Evolutionary conservation across 1,139 yeast species (phyloP).

Genomic region (Candida pseudocylindracea): DNA sequence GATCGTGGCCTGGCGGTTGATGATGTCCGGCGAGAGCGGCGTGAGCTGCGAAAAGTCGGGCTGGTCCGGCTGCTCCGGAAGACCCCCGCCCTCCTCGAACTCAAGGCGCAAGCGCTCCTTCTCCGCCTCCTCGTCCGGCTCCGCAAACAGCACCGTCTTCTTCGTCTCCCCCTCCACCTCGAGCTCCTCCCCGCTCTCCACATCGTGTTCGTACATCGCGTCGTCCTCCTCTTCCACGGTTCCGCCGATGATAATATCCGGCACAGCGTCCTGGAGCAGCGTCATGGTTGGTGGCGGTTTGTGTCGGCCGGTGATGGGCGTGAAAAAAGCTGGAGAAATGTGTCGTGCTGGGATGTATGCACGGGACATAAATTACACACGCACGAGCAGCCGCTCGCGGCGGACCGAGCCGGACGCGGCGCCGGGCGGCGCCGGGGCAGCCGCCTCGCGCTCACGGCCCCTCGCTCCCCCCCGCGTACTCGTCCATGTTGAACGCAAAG

Average conservation of each 20-base stretch:
- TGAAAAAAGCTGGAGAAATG: constrained; percentile 3
- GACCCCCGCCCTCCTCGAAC: constrained; percentile 95
- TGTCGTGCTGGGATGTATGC: no score
- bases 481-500: constrained; percentile 37
- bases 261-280: constrained; percentile 53
- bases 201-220: constrained; percentile 18
- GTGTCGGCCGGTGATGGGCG: constrained; percentile 39
- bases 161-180: constrained; percentile 24
- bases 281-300: no score
- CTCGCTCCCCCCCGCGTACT: no score
- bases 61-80: constrained; percentile 85
- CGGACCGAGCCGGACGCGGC: no score
- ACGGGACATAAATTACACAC: no score
- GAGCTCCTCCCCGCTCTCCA: constrained; percentile 27
- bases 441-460: no score
- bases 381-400: no score
- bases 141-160: constrained; percentile 74
- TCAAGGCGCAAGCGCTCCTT: constrained; percentile 53
- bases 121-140: constrained; percentile 39
- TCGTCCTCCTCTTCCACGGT: constrained; percentile 18
- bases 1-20: constrained; percentile 96
- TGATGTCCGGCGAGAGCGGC: constrained; percentile 84
- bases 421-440: no score
- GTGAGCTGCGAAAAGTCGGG: constrained; percentile 64
- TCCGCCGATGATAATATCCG: constrained; percentile 73